phyloP scores from a whole-genome alignment of 2,329 filamentous ascomycete species.

The Nemania sp. region DNA sequence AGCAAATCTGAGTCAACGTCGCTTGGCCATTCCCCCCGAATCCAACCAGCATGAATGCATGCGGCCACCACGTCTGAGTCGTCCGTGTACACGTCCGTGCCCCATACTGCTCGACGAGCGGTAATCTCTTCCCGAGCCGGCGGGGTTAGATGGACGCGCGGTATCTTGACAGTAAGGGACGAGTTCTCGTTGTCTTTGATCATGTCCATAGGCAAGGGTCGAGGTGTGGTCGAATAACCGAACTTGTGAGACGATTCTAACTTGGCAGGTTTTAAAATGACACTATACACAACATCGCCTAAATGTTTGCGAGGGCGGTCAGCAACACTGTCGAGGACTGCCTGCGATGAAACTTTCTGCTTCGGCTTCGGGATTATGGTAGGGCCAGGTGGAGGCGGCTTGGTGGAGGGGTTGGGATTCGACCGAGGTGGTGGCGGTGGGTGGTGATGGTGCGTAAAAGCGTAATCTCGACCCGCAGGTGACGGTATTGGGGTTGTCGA shows the following conservation, averaged over 20 bases:
- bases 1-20: slow-evolving; percentile 79
- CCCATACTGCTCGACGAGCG: slow-evolving; percentile 84
- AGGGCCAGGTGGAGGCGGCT: slow-evolving; percentile 51
- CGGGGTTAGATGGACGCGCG: slow-evolving; percentile 78
- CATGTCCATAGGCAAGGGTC: slow-evolving; percentile 79
- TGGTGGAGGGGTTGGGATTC: slow-evolving; percentile 50
- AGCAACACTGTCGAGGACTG: slow-evolving; percentile 78
- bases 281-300: slow-evolving; percentile 84
- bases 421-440: slow-evolving; percentile 60
- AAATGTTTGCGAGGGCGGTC: slow-evolving; percentile 81
- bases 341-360: slow-evolving; percentile 74
- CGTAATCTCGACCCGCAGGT: slow-evolving; percentile 58
- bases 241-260: slow-evolving; percentile 58
- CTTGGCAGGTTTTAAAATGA: slow-evolving; percentile 68
- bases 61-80: slow-evolving; percentile 94
- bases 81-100: slow-evolving; percentile 93
- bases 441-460: slow-evolving; percentile 63
- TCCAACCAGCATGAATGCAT: slow-evolving; percentile 93
- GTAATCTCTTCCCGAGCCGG: slow-evolving; percentile 86
- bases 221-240: slow-evolving; percentile 68
- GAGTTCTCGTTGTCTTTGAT: slow-evolving; percentile 85
- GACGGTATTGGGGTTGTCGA: slow-evolving; percentile 60
- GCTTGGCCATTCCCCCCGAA: slow-evolving; percentile 87
- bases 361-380: slow-evolving; percentile 69
- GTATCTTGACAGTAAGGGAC: slow-evolving; percentile 88